A percentile compares a stretch with the other conserved stretches of the same genome.
phyloP scores from a whole-genome alignment of 2,329 filamentous ascomycete genomes.

The Alternaria arbusti region DNA sequence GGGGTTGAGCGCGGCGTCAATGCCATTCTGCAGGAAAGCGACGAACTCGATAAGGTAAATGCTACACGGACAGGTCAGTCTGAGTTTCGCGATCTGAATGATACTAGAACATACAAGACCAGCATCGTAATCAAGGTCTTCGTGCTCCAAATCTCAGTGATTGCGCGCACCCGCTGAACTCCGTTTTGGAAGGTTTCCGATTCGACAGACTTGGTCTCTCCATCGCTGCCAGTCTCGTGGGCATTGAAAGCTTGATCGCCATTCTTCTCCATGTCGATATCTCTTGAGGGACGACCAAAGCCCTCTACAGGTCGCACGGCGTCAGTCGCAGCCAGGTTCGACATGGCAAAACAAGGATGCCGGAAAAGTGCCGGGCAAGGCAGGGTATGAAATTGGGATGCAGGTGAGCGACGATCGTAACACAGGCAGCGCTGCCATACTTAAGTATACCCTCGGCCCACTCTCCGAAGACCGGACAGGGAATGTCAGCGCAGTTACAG shows the following conservation, averaged over 20 bases:
- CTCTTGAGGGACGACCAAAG: constrained; percentile 11
- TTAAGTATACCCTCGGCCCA: constrained; percentile 22
- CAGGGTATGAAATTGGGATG: constrained; percentile 19
- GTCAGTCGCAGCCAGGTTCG: constrained; percentile 15
- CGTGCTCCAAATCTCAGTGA: constrained; percentile 50
- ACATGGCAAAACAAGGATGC: constrained; percentile 17
- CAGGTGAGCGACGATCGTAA: constrained; percentile 14
- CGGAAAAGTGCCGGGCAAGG: constrained; percentile 12
- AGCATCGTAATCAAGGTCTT: constrained; percentile 48
- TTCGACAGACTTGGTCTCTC: constrained; percentile 22
- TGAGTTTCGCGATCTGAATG: neutral
- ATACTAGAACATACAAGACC: constrained; percentile 38
- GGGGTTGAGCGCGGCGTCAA: constrained; percentile 48
- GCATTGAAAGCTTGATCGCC: constrained; percentile 5
- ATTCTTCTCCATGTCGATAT: constrained; percentile 31
- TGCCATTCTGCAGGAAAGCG: constrained; percentile 55
- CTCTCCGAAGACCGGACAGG: constrained; percentile 33
- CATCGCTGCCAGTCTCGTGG: constrained; percentile 15
- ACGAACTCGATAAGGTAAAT: constrained; percentile 58
- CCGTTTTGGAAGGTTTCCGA: constrained; percentile 46
- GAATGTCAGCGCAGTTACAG: constrained; percentile 16
- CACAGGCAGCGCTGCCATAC: constrained; percentile 17
- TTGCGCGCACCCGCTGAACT: constrained; percentile 49
- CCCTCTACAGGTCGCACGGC: constrained; percentile 20
- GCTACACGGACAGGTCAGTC: constrained; percentile 26